Conservation (phyloP, 257 asterid genomes). For the Gentiana macrophylla region DNA sequence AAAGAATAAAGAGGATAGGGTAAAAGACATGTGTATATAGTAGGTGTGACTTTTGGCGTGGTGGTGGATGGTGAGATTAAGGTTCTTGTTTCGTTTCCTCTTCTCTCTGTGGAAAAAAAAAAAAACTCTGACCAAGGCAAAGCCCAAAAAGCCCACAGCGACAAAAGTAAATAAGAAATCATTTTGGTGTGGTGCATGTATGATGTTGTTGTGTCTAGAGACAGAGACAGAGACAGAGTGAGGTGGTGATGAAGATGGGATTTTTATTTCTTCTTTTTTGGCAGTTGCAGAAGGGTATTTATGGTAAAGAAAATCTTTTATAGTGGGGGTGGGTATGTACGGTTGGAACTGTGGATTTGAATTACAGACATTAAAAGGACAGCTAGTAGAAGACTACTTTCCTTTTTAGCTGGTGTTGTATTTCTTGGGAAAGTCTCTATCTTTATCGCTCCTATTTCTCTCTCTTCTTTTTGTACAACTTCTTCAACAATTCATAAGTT, state of each 20-base stretch:
- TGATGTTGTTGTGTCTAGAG: constrained; percentile 9
- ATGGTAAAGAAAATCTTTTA: constrained; percentile 28
- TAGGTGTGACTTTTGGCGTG: constrained; percentile 13
- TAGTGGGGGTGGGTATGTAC: constrained; percentile 19
- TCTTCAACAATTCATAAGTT: constrained; percentile 9
- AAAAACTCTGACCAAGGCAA: constrained; percentile 57
- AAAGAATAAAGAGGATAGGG: constrained; percentile 6
- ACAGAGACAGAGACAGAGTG: constrained; percentile 22
- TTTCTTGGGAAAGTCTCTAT: neutral
- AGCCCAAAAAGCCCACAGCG: constrained; percentile 73
- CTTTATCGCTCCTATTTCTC: constrained; percentile 6
- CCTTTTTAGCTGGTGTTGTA: too few species aligned
- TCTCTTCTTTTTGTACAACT: constrained; percentile 11
- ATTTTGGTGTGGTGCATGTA: constrained; percentile 13
- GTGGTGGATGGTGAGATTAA: constrained; percentile 23
- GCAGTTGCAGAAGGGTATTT: constrained; percentile 83
- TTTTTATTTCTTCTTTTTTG: constrained; percentile 19
- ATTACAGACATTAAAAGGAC: too few species aligned
- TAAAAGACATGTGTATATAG: constrained; percentile 9
- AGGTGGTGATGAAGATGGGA: constrained; percentile 19
- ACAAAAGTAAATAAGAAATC: constrained; percentile 19
- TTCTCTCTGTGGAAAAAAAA: constrained; percentile 45
- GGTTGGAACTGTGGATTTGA: constrained; percentile 15
- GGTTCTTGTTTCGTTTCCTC: constrained; percentile 59
- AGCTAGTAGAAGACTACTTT: constrained; percentile 28